phyloP scores from a whole-genome alignment of 2,329 filamentous ascomycete species.

The Colletotrichum trifolii region DNA sequence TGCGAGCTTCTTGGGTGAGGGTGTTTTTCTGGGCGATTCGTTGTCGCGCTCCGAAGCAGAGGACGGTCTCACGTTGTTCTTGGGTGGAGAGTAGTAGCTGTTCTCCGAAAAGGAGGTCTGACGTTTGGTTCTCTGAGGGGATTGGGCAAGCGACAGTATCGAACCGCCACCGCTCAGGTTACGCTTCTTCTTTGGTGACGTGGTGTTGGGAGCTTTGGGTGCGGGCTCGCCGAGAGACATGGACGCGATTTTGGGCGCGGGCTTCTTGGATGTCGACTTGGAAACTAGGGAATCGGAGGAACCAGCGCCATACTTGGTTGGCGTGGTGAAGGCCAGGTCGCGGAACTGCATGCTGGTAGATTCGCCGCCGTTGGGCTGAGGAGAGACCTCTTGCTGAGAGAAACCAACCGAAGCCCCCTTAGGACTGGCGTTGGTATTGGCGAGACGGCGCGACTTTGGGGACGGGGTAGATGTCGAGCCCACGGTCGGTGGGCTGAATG shows the following conservation, averaged over 20 bases:
- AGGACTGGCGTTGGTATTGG: conserved; percentile 2
- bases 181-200: conserved; percentile 12
- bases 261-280: conserved; percentile 29
- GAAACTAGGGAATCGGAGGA: conserved; percentile 10
- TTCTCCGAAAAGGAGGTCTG: too few species aligned
- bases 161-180: neutral
- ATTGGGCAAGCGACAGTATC: neutral
- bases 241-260: conserved; percentile 9
- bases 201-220: neutral
- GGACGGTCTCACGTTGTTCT: too few species aligned
- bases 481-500: conserved; percentile 3
- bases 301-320: conserved; percentile 18
- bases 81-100: too few species aligned
- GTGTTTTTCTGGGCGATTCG: conserved; percentile 5
- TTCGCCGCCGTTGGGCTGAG: conserved; percentile 10
- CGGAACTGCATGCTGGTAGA: conserved; percentile 6
- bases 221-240: conserved; percentile 8
- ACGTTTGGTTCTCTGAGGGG: too few species aligned
- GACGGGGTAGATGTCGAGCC: neutral
- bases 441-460: conserved; percentile 1
- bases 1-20: conserved; percentile 1
- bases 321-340: conserved; percentile 25
- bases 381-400: neutral
- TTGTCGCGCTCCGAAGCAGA: neutral
- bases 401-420: conserved; percentile 20